Percentiles rank a stretch among this genome's conserved stretches.
phyloP scores from a whole-genome alignment of 2,329 filamentous ascomycete genomes.

The Pyrenochaeta sp. region DNA sequence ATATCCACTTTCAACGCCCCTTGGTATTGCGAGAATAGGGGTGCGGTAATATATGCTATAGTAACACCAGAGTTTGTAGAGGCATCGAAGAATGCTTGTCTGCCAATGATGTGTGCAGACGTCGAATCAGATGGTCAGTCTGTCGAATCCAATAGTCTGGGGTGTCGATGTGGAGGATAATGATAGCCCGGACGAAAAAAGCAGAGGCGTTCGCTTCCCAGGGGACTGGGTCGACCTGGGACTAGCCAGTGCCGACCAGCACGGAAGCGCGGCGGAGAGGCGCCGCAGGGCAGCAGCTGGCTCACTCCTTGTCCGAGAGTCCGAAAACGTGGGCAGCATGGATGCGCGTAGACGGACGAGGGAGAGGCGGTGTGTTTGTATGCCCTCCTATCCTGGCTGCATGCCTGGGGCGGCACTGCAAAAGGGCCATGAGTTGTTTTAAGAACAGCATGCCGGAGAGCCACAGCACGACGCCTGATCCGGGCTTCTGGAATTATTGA shows the following conservation, averaged over 20 bases:
- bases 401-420: background rate
- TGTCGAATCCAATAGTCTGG: too few relatives aligned
- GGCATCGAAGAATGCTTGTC: too few relatives aligned
- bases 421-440: conserved; percentile 3
- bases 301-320: conserved; percentile 6
- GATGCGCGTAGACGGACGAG: background rate
- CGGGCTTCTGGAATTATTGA: conserved; percentile 12
- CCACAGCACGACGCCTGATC: conserved; percentile 20
- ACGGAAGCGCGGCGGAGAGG: background rate
- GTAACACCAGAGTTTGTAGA: too few relatives aligned
- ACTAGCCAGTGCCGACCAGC: conserved; percentile 8
- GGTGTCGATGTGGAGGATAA: background rate
- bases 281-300: conserved; percentile 11
- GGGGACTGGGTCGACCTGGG: conserved; percentile 13
- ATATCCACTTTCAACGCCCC: too few relatives aligned
- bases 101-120: too few relatives aligned
- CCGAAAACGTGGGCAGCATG: conserved; percentile 4
- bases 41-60: too few relatives aligned
- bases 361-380: background rate
- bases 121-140: too few relatives aligned
- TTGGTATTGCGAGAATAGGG: too few relatives aligned
- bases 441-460: conserved; percentile 10
- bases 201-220: conserved; percentile 9
- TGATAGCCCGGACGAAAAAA: conserved; percentile 13
- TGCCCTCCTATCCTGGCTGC: conserved; percentile 11